phyloP scores from a whole-genome alignment of 352 stramenopile genomes.

The Phytophthora chlamydospora region DNA sequence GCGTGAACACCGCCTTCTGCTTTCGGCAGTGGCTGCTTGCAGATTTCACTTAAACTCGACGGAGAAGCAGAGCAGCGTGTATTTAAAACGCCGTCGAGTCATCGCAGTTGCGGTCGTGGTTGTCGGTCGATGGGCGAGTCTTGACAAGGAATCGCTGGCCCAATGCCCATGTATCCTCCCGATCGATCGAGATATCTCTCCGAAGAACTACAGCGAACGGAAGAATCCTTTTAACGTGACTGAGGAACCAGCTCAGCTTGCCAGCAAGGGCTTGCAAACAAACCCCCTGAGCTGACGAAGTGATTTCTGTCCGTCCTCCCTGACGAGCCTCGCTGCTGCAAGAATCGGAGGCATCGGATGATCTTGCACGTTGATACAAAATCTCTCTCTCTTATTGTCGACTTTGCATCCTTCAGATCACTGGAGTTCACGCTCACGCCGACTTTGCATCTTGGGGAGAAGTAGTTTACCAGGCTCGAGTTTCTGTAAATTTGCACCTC shows the following conservation, averaged over 20 bases:
- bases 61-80: neutral
- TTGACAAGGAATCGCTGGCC: neutral
- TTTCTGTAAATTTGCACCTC: conserved; percentile 32
- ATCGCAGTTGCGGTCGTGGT: neutral
- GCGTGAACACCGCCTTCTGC: conserved; percentile 23
- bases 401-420: conserved; percentile 27
- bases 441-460: conserved; percentile 34
- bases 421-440: conserved; percentile 36
- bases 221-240: conserved; percentile 9
- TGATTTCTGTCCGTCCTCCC: conserved; percentile 15
- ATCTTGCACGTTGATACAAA: conserved; percentile 13
- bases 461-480: conserved; percentile 32
- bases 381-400: no score
- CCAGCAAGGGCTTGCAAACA: conserved; percentile 11
- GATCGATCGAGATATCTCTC: conserved; percentile 23
- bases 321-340: conserved; percentile 12
- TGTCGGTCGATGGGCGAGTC: conserved; percentile 15
- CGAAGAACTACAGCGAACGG: conserved; percentile 16
- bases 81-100: neutral
- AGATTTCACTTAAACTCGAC: conserved; percentile 1
- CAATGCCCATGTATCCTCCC: conserved; percentile 27
- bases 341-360: neutral
- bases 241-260: conserved; percentile 20
- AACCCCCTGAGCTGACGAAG: conserved; percentile 22
- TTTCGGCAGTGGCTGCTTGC: conserved; percentile 12